Evolutionary conservation across 345 rosid genomes (phyloP).

Genomic region (Hibiscus syriacus): DNA sequence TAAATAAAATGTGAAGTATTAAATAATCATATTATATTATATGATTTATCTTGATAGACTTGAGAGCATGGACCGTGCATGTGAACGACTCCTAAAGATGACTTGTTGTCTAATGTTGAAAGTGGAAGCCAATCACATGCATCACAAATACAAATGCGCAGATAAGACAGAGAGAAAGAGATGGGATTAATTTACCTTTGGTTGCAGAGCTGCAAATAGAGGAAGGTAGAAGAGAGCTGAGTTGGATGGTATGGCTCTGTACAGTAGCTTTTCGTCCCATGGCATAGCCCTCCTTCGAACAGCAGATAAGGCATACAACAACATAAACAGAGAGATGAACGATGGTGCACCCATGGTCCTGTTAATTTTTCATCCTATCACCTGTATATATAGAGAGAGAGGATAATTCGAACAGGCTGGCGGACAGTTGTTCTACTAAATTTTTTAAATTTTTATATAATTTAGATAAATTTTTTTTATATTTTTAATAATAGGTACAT

Average conservation of each 20-base stretch:
- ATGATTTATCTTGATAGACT: no score
- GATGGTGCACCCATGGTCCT: constrained; percentile 8
- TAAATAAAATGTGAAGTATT: no score
- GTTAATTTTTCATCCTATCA: no score
- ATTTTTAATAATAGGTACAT: no score
- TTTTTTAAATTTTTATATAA: no score
- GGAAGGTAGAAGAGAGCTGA: constrained; percentile 56
- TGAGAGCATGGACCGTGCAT: no score
- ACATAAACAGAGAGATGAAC: constrained; percentile 6
- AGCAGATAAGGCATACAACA: constrained; percentile 19
- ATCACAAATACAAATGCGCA: neutral
- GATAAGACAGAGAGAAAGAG: no score
- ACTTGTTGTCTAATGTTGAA: constrained; percentile 25
- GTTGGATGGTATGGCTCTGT: constrained; percentile 17
- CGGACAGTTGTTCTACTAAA: no score
- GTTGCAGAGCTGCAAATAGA: constrained; percentile 38
- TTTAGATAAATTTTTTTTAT: no score
- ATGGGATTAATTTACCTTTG: constrained; percentile 26
- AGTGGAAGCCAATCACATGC: neutral
- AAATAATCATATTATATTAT: no score
- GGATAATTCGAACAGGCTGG: no score
- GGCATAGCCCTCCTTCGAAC: constrained; percentile 14
- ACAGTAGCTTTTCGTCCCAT: constrained; percentile 18
- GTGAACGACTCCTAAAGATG: constrained; percentile 59
- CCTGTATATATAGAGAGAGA: no score